Conservation (phyloP, 805 yeast genomes). For the Cyberlindnera samutprakarnensis region DNA sequence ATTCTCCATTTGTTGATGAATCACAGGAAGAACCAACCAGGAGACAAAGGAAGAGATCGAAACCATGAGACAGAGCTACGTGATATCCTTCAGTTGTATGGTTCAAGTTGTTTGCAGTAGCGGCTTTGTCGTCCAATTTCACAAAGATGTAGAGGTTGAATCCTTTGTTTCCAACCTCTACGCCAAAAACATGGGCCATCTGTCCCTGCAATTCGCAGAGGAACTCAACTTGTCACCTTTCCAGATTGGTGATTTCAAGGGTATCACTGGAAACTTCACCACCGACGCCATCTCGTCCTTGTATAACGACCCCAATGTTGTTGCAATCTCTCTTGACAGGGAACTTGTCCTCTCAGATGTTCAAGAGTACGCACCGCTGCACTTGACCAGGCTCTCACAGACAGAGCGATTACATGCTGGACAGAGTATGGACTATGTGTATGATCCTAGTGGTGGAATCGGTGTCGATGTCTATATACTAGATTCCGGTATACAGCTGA, state of each 20-base stretch:
- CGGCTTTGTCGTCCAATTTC: slow-evolving; percentile 25
- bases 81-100: too few relatives aligned
- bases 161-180: slow-evolving; percentile 13
- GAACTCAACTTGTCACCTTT: slow-evolving; percentile 16
- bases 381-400: slow-evolving; percentile 35
- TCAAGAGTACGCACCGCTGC: slow-evolving; percentile 36
- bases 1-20: too few relatives aligned
- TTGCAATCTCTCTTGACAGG: slow-evolving; percentile 30
- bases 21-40: too few relatives aligned
- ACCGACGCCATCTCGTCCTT: slow-evolving; percentile 23
- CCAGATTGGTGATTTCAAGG: slow-evolving; percentile 26
- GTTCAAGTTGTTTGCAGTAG: too few relatives aligned
- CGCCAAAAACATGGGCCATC: slow-evolving; percentile 1
- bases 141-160: slow-evolving; percentile 13
- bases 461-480: slow-evolving; percentile 31
- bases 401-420: slow-evolving; percentile 17
- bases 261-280: slow-evolving; percentile 30
- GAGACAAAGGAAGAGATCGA: too few relatives aligned
- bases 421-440: slow-evolving; percentile 30
- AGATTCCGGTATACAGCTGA: slow-evolving; percentile 31
- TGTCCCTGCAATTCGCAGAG: slow-evolving; percentile 6
- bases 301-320: slow-evolving; percentile 28
- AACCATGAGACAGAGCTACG: too few relatives aligned
- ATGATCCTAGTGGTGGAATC: slow-evolving; percentile 34
- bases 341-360: slow-evolving; percentile 28